Percentiles rank a stretch among this genome's conserved stretches.
Evolutionary conservation across 441 rosid genomes (phyloP).

Genomic region (Isatis lusitanica): DNA sequence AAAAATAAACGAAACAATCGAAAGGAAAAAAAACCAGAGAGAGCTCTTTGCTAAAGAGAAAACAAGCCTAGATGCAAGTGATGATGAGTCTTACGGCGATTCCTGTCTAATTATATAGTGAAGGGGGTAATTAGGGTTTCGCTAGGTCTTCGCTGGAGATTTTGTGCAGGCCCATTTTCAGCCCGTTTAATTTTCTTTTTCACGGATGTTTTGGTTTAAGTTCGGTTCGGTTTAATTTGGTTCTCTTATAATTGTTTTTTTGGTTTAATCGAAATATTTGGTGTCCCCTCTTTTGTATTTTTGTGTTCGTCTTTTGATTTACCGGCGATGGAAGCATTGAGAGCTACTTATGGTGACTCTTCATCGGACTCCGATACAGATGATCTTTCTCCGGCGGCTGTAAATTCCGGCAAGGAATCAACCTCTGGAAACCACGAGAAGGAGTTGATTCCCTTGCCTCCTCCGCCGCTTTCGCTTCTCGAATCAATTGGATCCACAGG

Average conservation of each 20-base stretch:
- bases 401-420: background rate
- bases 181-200: slow-evolving; percentile 19
- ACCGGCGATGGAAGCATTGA: slow-evolving; percentile 63
- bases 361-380: slow-evolving; percentile 60
- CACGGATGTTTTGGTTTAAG: background rate
- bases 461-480: slow-evolving; percentile 79
- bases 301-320: too few species aligned
- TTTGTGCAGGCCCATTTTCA: slow-evolving; percentile 16
- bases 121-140: slow-evolving; percentile 12
- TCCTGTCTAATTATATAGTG: background rate
- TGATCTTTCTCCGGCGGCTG: background rate
- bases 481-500: slow-evolving; percentile 57
- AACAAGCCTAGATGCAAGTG: background rate
- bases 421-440: slow-evolving; percentile 18
- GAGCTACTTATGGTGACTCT: slow-evolving; percentile 60
- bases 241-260: background rate
- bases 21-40: background rate
- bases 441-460: slow-evolving; percentile 48
- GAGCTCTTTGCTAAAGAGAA: background rate
- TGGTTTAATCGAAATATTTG: background rate
- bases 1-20: background rate
- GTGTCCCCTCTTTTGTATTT: background rate
- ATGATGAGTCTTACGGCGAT: background rate
- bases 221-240: background rate
- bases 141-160: background rate